Conservation (phyloP, 2,329 filamentous ascomycete genomes). For the Sarocladium strictum region DNA sequence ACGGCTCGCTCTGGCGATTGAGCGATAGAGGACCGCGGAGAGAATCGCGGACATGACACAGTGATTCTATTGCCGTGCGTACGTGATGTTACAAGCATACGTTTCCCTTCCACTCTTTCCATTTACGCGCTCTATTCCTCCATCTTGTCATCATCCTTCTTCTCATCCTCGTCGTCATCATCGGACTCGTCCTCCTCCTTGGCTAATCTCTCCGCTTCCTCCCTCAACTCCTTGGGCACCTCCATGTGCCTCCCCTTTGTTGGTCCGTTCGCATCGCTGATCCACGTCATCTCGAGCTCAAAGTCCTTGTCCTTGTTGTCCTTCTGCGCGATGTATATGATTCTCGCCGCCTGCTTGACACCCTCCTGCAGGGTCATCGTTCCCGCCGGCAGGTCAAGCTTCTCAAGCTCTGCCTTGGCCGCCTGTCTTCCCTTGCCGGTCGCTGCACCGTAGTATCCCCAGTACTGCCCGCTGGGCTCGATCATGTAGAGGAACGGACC, state of each 20-base stretch:
- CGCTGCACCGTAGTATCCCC: slow-evolving; percentile 97
- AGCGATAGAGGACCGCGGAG: too few relatives aligned
- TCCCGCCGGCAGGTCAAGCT: slow-evolving; percentile 78
- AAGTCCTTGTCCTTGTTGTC: slow-evolving; percentile 99
- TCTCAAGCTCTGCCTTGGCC: slow-evolving; percentile 97
- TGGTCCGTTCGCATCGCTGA: slow-evolving; percentile 76
- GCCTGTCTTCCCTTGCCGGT: slow-evolving; percentile 96
- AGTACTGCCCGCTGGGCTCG: slow-evolving; percentile 93
- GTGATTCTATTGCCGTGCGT: slow-evolving; percentile 25
- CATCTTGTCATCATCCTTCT: slow-evolving; percentile 73
- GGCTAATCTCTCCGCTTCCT: slow-evolving; percentile 88
- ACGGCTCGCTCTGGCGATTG: too few relatives aligned
- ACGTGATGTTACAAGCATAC: slow-evolving; percentile 29
- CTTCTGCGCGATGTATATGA: slow-evolving; percentile 96
- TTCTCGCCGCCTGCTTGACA: slow-evolving; percentile 92
- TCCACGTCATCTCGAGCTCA: slow-evolving; percentile 98
- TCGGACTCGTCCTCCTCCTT: slow-evolving; percentile 86
- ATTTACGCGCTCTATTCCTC: slow-evolving; percentile 58
- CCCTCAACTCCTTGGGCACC: slow-evolving; percentile 82
- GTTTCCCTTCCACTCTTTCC: slow-evolving; percentile 13
- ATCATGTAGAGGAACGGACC: slow-evolving; percentile 98
- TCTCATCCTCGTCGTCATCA: slow-evolving; percentile 67
- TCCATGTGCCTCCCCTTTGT: slow-evolving; percentile 91
- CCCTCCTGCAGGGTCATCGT: slow-evolving; percentile 76
- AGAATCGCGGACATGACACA: neutral